Conservation (phyloP, 345 rosid genomes). For the Trapa bicornis region DNA sequence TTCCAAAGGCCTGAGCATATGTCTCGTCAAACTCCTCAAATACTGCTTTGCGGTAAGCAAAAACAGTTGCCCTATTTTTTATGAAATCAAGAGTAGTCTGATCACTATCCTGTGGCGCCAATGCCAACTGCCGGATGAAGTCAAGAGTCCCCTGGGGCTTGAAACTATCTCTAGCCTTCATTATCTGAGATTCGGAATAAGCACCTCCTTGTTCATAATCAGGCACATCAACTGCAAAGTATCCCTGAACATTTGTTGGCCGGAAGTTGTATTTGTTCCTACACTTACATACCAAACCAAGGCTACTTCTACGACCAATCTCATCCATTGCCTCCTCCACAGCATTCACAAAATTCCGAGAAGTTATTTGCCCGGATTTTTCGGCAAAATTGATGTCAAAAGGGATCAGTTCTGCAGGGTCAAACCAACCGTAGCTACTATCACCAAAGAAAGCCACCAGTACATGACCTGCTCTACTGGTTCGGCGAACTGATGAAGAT, state of each 20-base stretch:
- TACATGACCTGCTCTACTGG: conserved; percentile 71
- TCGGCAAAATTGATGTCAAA: conserved; percentile 56
- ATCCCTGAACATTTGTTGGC: conserved; percentile 46
- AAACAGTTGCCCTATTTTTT: conserved; percentile 52
- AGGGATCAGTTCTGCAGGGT: conserved; percentile 90
- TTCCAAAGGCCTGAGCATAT: conserved; percentile 95
- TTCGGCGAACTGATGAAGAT: conserved; percentile 60
- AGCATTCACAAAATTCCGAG: conserved; percentile 65
- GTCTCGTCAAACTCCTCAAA: conserved; percentile 99
- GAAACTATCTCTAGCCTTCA: conserved; percentile 57
- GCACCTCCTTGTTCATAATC: conserved; percentile 68
- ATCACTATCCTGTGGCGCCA: conserved; percentile 37
- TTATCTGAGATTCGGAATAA: conserved; percentile 63
- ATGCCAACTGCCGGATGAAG: conserved; percentile 59
- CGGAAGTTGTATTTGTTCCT: conserved; percentile 66
- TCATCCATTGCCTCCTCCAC: conserved; percentile 96
- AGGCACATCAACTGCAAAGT: conserved; percentile 75
- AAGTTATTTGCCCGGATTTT: conserved; percentile 54
- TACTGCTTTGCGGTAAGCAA: conserved; percentile 62
- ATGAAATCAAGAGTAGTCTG: conserved; percentile 31
- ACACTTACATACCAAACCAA: conserved; percentile 82
- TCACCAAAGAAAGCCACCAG: conserved; percentile 96
- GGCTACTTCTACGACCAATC: conserved; percentile 61
- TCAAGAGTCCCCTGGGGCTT: conserved; percentile 40
- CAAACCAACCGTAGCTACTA: conserved; percentile 99